phyloP scores from a whole-genome alignment of 192 early-diverging fungal species.

The Backusella tuberculispora region DNA sequence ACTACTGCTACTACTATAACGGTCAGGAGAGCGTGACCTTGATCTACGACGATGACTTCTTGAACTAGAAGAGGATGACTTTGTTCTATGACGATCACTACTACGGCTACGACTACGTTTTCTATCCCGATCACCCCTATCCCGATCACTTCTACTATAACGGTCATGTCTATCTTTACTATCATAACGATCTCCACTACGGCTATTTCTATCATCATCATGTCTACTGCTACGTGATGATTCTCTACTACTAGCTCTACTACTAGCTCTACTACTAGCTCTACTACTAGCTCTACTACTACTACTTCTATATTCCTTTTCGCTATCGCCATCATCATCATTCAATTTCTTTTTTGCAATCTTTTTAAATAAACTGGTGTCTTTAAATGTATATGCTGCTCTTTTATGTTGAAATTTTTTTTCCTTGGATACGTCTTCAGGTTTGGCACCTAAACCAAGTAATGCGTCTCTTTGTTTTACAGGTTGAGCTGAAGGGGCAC shows the following conservation, averaged over 20 bases:
- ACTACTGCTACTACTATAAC: neutral
- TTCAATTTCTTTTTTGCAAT: constrained; percentile 24
- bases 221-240: neutral
- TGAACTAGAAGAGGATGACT: neutral
- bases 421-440: constrained; percentile 54
- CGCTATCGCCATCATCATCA: constrained; percentile 7
- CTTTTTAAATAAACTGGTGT: constrained; percentile 39
- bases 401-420: constrained; percentile 33
- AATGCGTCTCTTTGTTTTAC: constrained; percentile 68
- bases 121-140: neutral
- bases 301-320: neutral
- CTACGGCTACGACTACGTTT: neutral
- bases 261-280: neutral
- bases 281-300: constrained; percentile 7
- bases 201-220: neutral
- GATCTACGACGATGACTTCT: neutral
- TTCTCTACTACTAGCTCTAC: neutral
- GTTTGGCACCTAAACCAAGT: constrained; percentile 85
- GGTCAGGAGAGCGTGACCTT: neutral
- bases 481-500: constrained; percentile 13
- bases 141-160: neutral
- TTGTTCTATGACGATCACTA: neutral
- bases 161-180: no score
- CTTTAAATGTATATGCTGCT: constrained; percentile 32
- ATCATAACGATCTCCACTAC: neutral